Evolutionary conservation across 805 yeast genomes (phyloP).

Genomic region (Barnettozyma californica): DNA sequence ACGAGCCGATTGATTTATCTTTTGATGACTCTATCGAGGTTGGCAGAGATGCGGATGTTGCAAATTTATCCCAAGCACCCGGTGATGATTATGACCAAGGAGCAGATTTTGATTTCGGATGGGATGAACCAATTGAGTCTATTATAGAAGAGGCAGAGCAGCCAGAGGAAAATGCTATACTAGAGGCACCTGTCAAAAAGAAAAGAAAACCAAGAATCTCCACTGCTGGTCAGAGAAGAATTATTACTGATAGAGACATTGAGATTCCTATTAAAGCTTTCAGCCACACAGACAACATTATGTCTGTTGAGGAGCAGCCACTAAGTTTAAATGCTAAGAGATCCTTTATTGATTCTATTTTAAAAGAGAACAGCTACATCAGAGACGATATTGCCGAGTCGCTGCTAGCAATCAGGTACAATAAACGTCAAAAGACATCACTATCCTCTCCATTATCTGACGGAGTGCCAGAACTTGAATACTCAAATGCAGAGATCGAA

Average conservation of each 20-base stretch:
- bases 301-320: not conserved
- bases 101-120: conserved; percentile 6
- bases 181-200: conserved; percentile 7
- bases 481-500: conserved; percentile 11
- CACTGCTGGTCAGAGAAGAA: conserved; percentile 17
- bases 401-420: conserved; percentile 5
- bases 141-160: conserved; percentile 21
- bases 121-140: conserved; percentile 12
- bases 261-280: conserved; percentile 22
- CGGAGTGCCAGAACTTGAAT: conserved; percentile 20
- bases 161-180: conserved; percentile 1
- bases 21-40: conserved; percentile 43
- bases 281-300: conserved; percentile 14
- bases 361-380: conserved; percentile 14
- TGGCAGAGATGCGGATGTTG: conserved; percentile 38
- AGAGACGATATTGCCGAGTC: conserved; percentile 14
- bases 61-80: conserved; percentile 16
- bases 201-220: conserved; percentile 10
- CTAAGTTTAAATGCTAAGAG: conserved; percentile 17
- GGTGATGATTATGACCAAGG: conserved; percentile 6
- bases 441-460: conserved; percentile 12
- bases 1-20: conserved; percentile 25
- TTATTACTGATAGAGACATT: conserved; percentile 21
- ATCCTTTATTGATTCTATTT: conserved; percentile 13
- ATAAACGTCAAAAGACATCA: conserved; percentile 19